phyloP scores from a whole-genome alignment of 176 grass and related monocot genomes.

The Eleusine coracana region DNA sequence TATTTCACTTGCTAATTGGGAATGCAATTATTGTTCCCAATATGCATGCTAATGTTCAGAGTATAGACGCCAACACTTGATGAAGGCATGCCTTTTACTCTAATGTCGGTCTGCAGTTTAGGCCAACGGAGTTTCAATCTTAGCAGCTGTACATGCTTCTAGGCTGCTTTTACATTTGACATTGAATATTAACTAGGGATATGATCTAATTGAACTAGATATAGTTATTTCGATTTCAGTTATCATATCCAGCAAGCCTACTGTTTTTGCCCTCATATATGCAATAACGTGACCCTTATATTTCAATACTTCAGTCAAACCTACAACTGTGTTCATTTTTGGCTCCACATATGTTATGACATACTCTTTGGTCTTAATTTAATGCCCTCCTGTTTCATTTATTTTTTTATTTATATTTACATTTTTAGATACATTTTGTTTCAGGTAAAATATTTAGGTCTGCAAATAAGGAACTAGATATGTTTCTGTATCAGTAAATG shows the following conservation, averaged over 20 bases:
- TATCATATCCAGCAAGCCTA: neutral
- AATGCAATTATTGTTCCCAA: neutral
- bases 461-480: conserved; percentile 18
- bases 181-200: conserved; percentile 8
- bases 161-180: conserved; percentile 5
- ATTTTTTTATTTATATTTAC: neutral
- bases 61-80: neutral
- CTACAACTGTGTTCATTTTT: conserved; percentile 5
- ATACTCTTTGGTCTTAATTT: neutral
- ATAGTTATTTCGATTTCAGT: neutral
- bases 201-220: conserved; percentile 15
- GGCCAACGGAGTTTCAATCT: neutral
- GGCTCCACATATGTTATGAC: neutral
- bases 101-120: neutral
- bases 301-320: conserved; percentile 1
- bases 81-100: conserved; percentile 18
- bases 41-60: neutral
- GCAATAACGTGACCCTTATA: neutral
- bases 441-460: conserved; percentile 26
- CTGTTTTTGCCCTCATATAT: neutral
- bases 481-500: conserved; percentile 23
- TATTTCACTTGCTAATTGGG: neutral
- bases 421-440: conserved; percentile 5
- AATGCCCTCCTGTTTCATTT: neutral
- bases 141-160: neutral